Conservation (phyloP, 768 basidiomycete species). For the Mycena kentingensis region DNA sequence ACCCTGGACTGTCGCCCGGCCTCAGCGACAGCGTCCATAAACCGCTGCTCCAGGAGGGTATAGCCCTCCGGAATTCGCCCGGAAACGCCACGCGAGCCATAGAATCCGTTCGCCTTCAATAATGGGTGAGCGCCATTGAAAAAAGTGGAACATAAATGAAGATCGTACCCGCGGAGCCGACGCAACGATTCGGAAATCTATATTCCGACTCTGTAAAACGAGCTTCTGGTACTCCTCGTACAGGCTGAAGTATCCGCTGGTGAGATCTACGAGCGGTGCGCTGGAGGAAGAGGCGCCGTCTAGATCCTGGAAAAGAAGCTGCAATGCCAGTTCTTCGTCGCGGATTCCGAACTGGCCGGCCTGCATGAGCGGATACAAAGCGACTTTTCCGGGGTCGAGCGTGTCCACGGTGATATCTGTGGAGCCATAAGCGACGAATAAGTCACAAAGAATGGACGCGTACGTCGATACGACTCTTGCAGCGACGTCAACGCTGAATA, state of each 20-base stretch:
- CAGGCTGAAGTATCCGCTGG: constrained; percentile 94
- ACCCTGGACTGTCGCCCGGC: constrained; percentile 57
- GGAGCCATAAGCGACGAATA: background rate
- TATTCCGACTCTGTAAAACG: constrained; percentile 56
- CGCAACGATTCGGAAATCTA: constrained; percentile 73
- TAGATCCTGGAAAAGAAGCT: constrained; percentile 58
- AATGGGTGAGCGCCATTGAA: constrained; percentile 5
- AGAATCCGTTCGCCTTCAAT: constrained; percentile 91
- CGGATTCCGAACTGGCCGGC: constrained; percentile 84
- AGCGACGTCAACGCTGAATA: constrained; percentile 56
- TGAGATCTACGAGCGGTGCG: constrained; percentile 71
- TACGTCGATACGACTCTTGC: constrained; percentile 46
- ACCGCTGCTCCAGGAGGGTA: constrained; percentile 81
- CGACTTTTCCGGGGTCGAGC: constrained; percentile 40
- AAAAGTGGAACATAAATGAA: background rate
- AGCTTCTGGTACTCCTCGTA: constrained; percentile 77
- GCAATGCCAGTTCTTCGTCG: constrained; percentile 76
- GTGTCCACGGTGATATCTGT: constrained; percentile 6
- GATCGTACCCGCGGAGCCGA: constrained; percentile 81
- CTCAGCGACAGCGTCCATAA: constrained; percentile 65
- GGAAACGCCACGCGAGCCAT: constrained; percentile 84
- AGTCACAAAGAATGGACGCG: background rate
- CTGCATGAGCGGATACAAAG: constrained; percentile 84
- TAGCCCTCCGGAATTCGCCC: constrained; percentile 96
- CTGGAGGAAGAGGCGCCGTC: constrained; percentile 17